Conservation (phyloP, 768 basidiomycete species). For the Phlebiopsis flavidoalba region DNA sequence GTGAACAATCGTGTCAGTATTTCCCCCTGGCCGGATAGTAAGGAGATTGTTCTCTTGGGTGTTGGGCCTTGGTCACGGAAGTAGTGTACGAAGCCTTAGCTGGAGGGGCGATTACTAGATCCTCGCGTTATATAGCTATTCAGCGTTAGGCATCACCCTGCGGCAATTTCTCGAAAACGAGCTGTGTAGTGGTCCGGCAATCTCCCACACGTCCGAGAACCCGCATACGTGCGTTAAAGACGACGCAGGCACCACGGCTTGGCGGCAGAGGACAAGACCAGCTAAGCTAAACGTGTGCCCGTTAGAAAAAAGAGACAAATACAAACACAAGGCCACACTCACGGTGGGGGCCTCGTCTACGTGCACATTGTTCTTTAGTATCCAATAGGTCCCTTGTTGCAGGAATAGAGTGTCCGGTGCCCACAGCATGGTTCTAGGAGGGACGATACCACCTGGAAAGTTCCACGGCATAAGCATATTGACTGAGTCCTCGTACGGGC, state of each 20-base stretch:
- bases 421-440: neutral
- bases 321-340: constrained; percentile 27
- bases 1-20: constrained; percentile 7
- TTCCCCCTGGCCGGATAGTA: neutral
- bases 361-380: constrained; percentile 64
- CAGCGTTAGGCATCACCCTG: constrained; percentile 14
- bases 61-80: neutral
- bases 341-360: constrained; percentile 80
- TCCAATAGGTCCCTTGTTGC: too few species aligned
- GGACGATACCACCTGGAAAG: constrained; percentile 60
- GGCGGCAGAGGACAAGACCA: constrained; percentile 73
- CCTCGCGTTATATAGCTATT: neutral
- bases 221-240: constrained; percentile 57
- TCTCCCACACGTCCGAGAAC: constrained; percentile 67
- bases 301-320: neutral
- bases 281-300: constrained; percentile 35
- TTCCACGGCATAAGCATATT: constrained; percentile 71
- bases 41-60: constrained; percentile 4
- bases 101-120: constrained; percentile 5
- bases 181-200: constrained; percentile 55
- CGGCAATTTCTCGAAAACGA: too few species aligned
- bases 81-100: constrained; percentile 7
- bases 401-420: too few species aligned
- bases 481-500: constrained; percentile 42
- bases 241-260: constrained; percentile 65